Evolutionary conservation across 306 rosid genomes (phyloP).

Genomic region (Fragaria ananassa): DNA sequence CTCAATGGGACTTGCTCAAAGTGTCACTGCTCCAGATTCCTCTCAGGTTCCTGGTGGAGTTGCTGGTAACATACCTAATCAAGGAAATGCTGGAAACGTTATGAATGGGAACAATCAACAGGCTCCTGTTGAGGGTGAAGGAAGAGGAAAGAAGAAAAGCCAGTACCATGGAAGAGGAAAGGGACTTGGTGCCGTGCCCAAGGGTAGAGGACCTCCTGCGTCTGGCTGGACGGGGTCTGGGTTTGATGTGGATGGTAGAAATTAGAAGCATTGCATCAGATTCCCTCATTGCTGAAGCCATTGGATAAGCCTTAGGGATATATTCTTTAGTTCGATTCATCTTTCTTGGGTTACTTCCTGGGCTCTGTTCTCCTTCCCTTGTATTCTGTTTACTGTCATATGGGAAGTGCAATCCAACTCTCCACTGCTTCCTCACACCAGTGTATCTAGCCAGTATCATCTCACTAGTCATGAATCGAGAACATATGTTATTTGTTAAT

Average conservation of each 20-base stretch:
- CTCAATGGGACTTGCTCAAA: constrained; percentile 38
- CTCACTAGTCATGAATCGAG: neutral
- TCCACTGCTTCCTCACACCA: constrained; percentile 14
- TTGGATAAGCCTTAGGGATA: constrained; percentile 25
- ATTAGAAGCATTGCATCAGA: constrained; percentile 18
- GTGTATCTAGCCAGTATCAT: neutral
- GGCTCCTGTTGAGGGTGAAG: constrained; percentile 53
- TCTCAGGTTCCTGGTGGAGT: constrained; percentile 38
- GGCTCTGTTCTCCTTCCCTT: constrained; percentile 11
- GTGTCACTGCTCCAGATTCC: constrained; percentile 32
- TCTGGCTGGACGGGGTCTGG: constrained; percentile 95
- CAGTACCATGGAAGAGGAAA: constrained; percentile 74
- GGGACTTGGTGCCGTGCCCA: constrained; percentile 78
- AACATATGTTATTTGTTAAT: neutral
- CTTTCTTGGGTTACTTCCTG: constrained; percentile 13
- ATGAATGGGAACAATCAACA: constrained; percentile 46
- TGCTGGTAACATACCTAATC: constrained; percentile 33
- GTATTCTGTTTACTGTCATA: constrained; percentile 18
- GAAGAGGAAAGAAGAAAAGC: constrained; percentile 64
- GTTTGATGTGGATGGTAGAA: constrained; percentile 78
- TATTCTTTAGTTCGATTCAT: constrained; percentile 22
- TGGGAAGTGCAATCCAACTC: constrained; percentile 19
- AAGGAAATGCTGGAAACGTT: constrained; percentile 42
- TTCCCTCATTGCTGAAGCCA: constrained; percentile 16
- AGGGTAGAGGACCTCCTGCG: constrained; percentile 61